Evolutionary conservation across 2,329 filamentous ascomycete species (phyloP).

Genomic region (Xylaria multiplex): DNA sequence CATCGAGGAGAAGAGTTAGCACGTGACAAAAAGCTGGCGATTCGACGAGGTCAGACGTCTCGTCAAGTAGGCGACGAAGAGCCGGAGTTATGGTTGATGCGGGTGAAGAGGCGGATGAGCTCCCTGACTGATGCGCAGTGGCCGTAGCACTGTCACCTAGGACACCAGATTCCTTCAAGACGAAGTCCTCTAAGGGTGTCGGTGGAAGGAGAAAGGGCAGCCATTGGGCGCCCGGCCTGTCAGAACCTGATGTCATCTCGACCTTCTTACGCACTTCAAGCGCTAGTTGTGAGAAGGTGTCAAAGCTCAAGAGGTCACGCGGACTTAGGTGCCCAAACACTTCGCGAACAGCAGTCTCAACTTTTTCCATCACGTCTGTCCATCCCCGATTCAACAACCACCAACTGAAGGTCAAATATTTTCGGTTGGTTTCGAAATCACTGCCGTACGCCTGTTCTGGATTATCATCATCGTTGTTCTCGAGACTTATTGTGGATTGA

Average conservation of each 20-base stretch:
- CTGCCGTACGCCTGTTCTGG: conserved; percentile 84
- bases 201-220: conserved; percentile 85
- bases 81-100: conserved; percentile 55
- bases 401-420: conserved; percentile 97
- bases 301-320: conserved; percentile 85
- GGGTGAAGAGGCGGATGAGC: conserved; percentile 38
- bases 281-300: conserved; percentile 81
- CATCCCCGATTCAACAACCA: conserved; percentile 95
- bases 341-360: conserved; percentile 86
- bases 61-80: conserved; percentile 89
- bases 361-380: conserved; percentile 81
- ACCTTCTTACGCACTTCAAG: conserved; percentile 85
- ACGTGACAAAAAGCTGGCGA: conserved; percentile 91
- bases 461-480: conserved; percentile 92
- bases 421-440: conserved; percentile 95
- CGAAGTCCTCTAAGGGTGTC: conserved; percentile 78
- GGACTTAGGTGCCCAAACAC: conserved; percentile 91
- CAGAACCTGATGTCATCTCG: conserved; percentile 69
- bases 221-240: conserved; percentile 72
- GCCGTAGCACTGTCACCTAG: conserved; percentile 61
- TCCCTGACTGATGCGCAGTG: conserved; percentile 42
- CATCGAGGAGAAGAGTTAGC: conserved; percentile 84
- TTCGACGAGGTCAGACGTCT: conserved; percentile 95
- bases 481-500: conserved; percentile 83
- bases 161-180: conserved; percentile 88